phyloP scores from a whole-genome alignment of 2,329 filamentous ascomycete genomes.

The Aspergillus pseudoterreus region DNA sequence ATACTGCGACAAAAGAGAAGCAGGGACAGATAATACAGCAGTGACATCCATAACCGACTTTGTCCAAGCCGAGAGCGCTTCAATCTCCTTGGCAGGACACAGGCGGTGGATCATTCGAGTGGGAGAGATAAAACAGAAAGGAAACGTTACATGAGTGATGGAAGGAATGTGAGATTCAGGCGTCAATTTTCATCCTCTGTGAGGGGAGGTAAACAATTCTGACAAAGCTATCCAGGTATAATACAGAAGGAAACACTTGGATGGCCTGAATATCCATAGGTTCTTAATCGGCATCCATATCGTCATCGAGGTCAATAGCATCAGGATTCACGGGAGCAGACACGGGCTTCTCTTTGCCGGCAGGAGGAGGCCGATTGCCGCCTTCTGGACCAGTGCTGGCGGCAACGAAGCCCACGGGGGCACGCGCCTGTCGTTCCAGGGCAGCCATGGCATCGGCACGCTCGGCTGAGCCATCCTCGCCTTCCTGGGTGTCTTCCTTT shows the following conservation, averaged over 20 bases:
- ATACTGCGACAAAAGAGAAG: neutral
- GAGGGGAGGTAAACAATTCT: too few relatives aligned
- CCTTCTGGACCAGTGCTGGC: constrained; percentile 71
- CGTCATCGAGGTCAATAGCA: constrained; percentile 75
- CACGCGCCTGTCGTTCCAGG: constrained; percentile 81
- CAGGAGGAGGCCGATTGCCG: constrained; percentile 49
- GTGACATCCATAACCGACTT: neutral
- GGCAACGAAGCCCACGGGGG: constrained; percentile 86
- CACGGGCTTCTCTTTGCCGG: constrained; percentile 24
- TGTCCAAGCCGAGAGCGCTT: neutral
- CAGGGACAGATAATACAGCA: constrained; percentile 1
- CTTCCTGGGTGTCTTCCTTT: constrained; percentile 34
- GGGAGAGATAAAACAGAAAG: constrained; percentile 1
- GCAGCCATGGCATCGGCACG: constrained; percentile 81
- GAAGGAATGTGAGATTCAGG: neutral
- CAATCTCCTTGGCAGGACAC: neutral
- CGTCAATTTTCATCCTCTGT: neutral
- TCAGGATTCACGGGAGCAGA: constrained; percentile 68
- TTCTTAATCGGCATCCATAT: constrained; percentile 36
- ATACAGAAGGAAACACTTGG: neutral
- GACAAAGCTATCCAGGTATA: constrained; percentile 6
- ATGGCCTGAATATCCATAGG: neutral
- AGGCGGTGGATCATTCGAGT: neutral
- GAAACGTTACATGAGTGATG: constrained; percentile 6
- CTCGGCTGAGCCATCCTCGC: constrained; percentile 43